phyloP scores from a whole-genome alignment of 768 basidiomycete species.

The Obba rivulosa region DNA sequence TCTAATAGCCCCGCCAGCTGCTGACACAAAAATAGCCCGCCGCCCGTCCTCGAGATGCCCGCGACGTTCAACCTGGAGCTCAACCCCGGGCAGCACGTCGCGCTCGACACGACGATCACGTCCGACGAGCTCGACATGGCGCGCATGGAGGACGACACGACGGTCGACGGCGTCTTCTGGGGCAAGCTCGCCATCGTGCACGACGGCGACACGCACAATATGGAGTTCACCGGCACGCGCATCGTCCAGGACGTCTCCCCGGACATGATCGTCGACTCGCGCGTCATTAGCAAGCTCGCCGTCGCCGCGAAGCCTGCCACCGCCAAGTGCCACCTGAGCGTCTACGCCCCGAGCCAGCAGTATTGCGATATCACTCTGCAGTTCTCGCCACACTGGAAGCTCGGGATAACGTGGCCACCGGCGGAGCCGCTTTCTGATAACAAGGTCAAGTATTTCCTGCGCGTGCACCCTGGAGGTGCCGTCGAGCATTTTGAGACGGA shows the following conservation, averaged over 20 bases:
- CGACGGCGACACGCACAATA: constrained; percentile 64
- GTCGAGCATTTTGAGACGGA: constrained; percentile 84
- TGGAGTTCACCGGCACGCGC: constrained; percentile 82
- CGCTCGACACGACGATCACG: constrained; percentile 70
- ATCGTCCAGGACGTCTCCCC: constrained; percentile 59
- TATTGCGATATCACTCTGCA: constrained; percentile 77
- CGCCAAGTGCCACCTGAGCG: constrained; percentile 71
- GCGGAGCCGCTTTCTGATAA: constrained; percentile 54
- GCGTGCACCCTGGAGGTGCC: constrained; percentile 81
- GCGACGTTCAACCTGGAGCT: constrained; percentile 82
- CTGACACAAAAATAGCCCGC: constrained; percentile 31
- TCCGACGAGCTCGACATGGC: constrained; percentile 88
- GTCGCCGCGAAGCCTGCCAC: constrained; percentile 68
- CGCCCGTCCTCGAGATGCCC: constrained; percentile 83
- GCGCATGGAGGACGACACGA: constrained; percentile 83
- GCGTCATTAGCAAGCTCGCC: constrained; percentile 72
- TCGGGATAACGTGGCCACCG: constrained; percentile 74
- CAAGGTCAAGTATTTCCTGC: constrained; percentile 78
- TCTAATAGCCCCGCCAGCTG: neutral
- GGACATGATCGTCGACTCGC: constrained; percentile 71
- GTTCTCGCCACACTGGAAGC: constrained; percentile 69
- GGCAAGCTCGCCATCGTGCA: constrained; percentile 84
- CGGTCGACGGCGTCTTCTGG: constrained; percentile 84
- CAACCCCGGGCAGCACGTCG: constrained; percentile 71
- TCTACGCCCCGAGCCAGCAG: constrained; percentile 66